Evolutionary conservation across 1,139 yeast species (phyloP), one percentile per base, ranked within the genome.

Genomic region (Pichia sp.): DNA sequence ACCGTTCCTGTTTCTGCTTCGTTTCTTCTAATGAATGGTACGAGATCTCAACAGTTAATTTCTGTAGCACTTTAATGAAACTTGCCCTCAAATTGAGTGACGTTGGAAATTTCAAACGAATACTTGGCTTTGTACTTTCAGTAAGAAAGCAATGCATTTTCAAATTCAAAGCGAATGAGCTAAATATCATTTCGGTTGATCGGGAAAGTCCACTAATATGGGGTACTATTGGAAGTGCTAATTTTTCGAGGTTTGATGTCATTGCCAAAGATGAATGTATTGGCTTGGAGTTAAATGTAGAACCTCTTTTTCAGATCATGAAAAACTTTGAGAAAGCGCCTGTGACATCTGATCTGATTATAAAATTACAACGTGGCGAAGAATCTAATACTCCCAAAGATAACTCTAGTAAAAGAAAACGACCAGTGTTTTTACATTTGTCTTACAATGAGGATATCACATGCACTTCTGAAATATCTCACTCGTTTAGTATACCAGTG

Each of bases 401-500:
- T 2, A 85, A 11, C n/a, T 47, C 13, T 5, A 29, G 19, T n/a
- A 43, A 30, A 16, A 56, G 50, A 15, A 43, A 47, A 29, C 41
- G 51, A 7, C 30, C 45, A 2, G 45, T 56, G 3, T 79, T 11
- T 68, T 45, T 84, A 52, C 82, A 84, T 0, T 61, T 84, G 7
- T 76, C 73, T 60, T 84, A 81, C 63, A 68, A 66, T 30, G 77
- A 74, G 52, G 67, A 68, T 30, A 59, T 68, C 2, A 59, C 69
- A 1, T 52, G 64, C 5, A 61, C 64, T 59, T 80, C 54, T 67
- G 73, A 62, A 1, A 72, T 82, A n/a, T 77, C 76, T 57, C 87
- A 83, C 61, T 78, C 84, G 8, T 82, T 82, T 62, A 75, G 78
- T 48, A 78, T 84, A 36, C 87, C 88, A 0, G 83, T 80, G 3